Conservation (phyloP, 2,329 filamentous ascomycete species). For the Drechslerella stenobrocha region DNA sequence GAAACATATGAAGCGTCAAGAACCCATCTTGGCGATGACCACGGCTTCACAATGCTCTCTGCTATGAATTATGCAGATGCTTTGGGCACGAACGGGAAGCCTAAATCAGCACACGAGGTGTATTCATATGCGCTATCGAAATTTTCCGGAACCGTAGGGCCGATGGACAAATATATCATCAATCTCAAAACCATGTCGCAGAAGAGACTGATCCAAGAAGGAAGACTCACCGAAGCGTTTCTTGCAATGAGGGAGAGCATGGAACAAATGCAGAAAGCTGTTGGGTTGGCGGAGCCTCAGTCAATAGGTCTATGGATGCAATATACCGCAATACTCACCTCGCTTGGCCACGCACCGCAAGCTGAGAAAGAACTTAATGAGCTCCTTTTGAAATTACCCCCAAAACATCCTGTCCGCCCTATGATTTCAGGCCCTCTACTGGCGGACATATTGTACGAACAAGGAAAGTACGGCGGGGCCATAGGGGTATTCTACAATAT, state of each 20-base stretch:
- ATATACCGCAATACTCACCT: background rate
- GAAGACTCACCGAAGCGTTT: background rate
- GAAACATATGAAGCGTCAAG: background rate
- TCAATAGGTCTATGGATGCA: background rate
- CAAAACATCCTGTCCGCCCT: background rate
- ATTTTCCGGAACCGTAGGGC: background rate
- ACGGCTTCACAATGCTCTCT: background rate
- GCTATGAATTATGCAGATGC: constrained; percentile 1
- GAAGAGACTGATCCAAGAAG: background rate
- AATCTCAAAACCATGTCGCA: background rate
- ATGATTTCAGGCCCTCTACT: background rate
- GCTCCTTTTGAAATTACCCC: background rate
- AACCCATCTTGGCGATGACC: background rate
- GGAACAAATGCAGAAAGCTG: background rate
- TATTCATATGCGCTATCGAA: background rate
- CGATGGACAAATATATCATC: background rate
- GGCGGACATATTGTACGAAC: background rate
- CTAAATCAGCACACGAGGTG: background rate
- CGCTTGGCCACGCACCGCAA: background rate
- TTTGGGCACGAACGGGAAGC: background rate
- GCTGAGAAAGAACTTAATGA: constrained; percentile 1
- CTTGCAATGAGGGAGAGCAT: background rate
- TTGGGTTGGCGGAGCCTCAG: background rate
- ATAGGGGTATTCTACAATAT: background rate
- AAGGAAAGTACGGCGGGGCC: background rate